Percentiles rank a stretch among this genome's conserved stretches.
Evolutionary conservation across 2,329 filamentous ascomycete genomes (phyloP).

Genomic region (Alternaria brassicae): DNA sequence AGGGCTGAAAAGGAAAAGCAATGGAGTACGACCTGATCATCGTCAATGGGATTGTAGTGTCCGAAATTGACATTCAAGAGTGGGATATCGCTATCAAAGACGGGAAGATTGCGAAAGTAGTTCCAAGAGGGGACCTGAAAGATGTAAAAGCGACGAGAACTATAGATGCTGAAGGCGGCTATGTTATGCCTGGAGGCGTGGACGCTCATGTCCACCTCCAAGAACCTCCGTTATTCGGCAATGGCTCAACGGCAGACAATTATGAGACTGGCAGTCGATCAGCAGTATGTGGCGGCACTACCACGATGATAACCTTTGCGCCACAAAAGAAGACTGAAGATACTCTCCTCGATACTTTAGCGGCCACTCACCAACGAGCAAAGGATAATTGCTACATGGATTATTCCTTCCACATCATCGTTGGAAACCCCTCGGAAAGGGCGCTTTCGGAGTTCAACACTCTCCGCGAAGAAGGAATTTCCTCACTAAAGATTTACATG

Average conservation of each 20-base stretch:
- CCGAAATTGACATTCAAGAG: conserved; percentile 48
- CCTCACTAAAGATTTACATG: conserved; percentile 55
- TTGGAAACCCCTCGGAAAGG: conserved; percentile 47
- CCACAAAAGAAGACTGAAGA: conserved; percentile 56
- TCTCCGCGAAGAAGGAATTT: conserved; percentile 48
- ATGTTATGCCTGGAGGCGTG: conserved; percentile 56
- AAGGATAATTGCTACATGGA: conserved; percentile 57
- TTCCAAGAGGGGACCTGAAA: conserved; percentile 41
- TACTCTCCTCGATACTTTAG: conserved; percentile 54
- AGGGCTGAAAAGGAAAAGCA: conserved; percentile 12
- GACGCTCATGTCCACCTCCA: conserved; percentile 58
- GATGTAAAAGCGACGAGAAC: conserved; percentile 38
- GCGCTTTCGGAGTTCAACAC: conserved; percentile 48
- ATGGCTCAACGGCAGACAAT: conserved; percentile 50
- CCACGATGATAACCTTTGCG: conserved; percentile 58
- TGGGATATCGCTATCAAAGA: conserved; percentile 55
- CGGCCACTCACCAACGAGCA: conserved; percentile 54
- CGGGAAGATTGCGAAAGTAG: conserved; percentile 51
- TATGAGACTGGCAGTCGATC: conserved; percentile 54
- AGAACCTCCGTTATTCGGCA: conserved; percentile 56
- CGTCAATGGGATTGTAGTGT: conserved; percentile 54
- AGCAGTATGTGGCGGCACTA: conserved; percentile 58
- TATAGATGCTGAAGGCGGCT: conserved; percentile 56
- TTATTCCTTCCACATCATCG: conserved; percentile 54
- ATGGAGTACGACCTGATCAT: conserved; percentile 51